These are phyloP conservation scores for Oryza punctata DNA, from an alignment of 176 grass and related monocot genomes.

Conservation along the genomic window DNA sequence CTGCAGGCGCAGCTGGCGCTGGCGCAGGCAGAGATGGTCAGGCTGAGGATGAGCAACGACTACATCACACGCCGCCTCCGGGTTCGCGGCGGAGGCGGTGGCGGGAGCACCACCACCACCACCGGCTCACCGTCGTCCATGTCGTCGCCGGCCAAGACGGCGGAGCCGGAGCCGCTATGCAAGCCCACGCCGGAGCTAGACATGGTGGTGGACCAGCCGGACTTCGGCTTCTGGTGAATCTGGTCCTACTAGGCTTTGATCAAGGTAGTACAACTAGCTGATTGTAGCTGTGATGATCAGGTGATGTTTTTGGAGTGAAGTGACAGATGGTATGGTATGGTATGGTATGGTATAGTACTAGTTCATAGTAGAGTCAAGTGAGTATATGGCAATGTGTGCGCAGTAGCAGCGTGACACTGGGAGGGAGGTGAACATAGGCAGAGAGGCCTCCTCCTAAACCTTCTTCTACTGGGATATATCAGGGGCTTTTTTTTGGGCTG, in stretches of 20 bases:
- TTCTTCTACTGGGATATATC: slow-evolving; percentile 32
- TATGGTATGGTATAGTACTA: neutral
- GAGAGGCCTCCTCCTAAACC: slow-evolving; percentile 40
- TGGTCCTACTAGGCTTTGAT: slow-evolving; percentile 54
- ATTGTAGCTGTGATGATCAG: slow-evolving; percentile 42
- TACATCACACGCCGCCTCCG: slow-evolving; percentile 57
- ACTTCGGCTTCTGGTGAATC: slow-evolving; percentile 51
- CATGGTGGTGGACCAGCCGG: slow-evolving; percentile 40
- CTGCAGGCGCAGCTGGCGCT: slow-evolving; percentile 88
- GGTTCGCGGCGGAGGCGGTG: neutral
- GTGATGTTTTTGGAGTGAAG: slow-evolving; percentile 27
- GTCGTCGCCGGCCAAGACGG: slow-evolving; percentile 49
- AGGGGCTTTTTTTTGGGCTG: slow-evolving; percentile 39
- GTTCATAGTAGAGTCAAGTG: slow-evolving; percentile 19
- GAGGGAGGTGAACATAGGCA: slow-evolving; percentile 21
- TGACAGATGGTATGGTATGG: slow-evolving; percentile 35
- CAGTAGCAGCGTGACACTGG: slow-evolving; percentile 35
- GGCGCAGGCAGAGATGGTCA: slow-evolving; percentile 90
- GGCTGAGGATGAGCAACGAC: slow-evolving; percentile 58
- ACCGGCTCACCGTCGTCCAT: slow-evolving; percentile 55
- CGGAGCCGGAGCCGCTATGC: slow-evolving; percentile 32
- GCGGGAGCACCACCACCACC: slow-evolving; percentile 36
- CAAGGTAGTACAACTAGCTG: slow-evolving; percentile 32
- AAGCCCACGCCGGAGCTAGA: slow-evolving; percentile 37
- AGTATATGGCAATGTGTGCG: slow-evolving; percentile 32